Evolutionary conservation across 768 basidiomycete species (phyloP), one percentile per base, ranked within the genome.

Genomic region (Naganishia randhawae): DNA sequence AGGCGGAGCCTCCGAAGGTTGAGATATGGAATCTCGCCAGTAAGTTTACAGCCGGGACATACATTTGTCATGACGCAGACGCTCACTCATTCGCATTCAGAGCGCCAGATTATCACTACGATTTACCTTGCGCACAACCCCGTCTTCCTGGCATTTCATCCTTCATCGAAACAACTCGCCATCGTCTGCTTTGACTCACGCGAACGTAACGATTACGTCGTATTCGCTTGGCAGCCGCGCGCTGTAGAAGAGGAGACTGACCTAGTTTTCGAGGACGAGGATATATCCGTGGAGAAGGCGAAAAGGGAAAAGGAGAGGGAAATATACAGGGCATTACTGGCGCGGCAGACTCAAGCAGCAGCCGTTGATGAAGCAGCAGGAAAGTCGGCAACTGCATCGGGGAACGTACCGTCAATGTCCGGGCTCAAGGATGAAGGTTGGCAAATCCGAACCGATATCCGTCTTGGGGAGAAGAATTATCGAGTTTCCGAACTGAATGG

Each of bases 401-500:
- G 3, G n/a, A 48, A 22, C 45, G 1, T 7, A 4, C 7, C n/a
- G 45, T 22, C 45, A 22, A 17, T 22, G n/a, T 4, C 45, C 3
- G 45, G 45, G 13, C 45, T 48, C 45, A 48, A n/a, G 22, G 66
- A 67, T 10, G 66, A 67, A 57, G 66, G 66, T 10, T 67, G 66
- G 66, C 53, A 54, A 19, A 48, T 67, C 27, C 52, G 66, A 35
- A 50, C 53, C 53, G 66, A 67, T 57, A 50, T 67, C 39, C n/a
- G 32, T 3, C 37, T 67, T 2, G 66, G 53, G 3, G 41, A 55
- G 66, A 67, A 67, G 54, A 55, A 67, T 17, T 39, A 55, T 19
- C 33, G 67, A n/a, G 67, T 68, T 8, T 61, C 54, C 45, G 67
- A 68, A 39, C 45, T 68, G 27, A 68, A 68, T 27, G 67, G 67